Evolutionary conservation across 805 yeast species (phyloP).

Genomic region (Metschnikowia continentalis): DNA sequence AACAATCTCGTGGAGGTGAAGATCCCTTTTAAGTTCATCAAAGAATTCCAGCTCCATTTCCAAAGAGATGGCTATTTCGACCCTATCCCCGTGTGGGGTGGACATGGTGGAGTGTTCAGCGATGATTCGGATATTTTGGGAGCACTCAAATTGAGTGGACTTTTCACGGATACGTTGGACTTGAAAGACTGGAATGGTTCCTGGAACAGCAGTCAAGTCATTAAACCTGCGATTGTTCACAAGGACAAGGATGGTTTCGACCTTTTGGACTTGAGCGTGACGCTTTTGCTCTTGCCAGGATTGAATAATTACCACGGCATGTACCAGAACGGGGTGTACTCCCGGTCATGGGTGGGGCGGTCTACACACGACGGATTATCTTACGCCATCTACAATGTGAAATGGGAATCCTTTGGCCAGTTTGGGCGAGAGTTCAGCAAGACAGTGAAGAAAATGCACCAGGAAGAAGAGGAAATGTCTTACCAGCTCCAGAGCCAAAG

Average conservation of each 20-base stretch:
- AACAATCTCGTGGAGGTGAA: constrained; percentile 52
- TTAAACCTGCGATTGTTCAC: constrained; percentile 18
- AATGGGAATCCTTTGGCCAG: constrained; percentile 40
- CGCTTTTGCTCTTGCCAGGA: constrained; percentile 63
- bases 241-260: constrained; percentile 20
- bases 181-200: constrained; percentile 29
- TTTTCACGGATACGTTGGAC: constrained; percentile 39
- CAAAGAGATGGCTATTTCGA: constrained; percentile 11
- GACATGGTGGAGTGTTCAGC: constrained; percentile 73
- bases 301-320: constrained; percentile 62
- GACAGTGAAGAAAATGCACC: constrained; percentile 23
- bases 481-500: constrained; percentile 15
- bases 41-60: constrained; percentile 37
- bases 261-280: constrained; percentile 49
- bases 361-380: constrained; percentile 75
- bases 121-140: constrained; percentile 87
- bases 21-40: constrained; percentile 45
- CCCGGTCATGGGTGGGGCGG: constrained; percentile 62
- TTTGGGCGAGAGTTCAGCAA: constrained; percentile 31
- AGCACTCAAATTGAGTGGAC: constrained; percentile 71
- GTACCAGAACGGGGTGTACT: constrained; percentile 62
- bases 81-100: constrained; percentile 66
- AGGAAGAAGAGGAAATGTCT: constrained; percentile 19
- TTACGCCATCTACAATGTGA: constrained; percentile 53
- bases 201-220: constrained; percentile 28